These are phyloP conservation scores for Penicillium arizonense DNA, from an alignment of 495 filamentous ascomycete species.

Conservation along the genomic window DNA sequence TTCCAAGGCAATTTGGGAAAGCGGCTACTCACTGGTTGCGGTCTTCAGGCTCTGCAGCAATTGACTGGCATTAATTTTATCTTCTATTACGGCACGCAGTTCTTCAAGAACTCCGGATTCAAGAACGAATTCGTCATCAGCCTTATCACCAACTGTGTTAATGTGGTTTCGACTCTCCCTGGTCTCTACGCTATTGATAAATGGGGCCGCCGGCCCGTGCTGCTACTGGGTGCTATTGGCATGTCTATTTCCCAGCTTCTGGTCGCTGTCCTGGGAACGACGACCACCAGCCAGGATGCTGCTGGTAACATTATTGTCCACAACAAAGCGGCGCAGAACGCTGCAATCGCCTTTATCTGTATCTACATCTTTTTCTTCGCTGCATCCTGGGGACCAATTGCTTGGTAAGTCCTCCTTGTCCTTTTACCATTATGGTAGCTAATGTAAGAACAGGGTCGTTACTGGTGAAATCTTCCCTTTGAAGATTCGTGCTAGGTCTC, in stretches of 20 bases:
- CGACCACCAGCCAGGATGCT: slow-evolving; percentile 23
- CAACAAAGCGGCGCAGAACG: slow-evolving; percentile 45
- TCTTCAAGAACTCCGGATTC: slow-evolving; percentile 70
- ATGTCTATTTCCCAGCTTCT: slow-evolving; percentile 68
- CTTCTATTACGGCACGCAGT: slow-evolving; percentile 77
- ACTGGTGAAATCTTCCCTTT: slow-evolving; percentile 71
- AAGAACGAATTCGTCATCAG: slow-evolving; percentile 62
- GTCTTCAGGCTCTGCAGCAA: slow-evolving; percentile 75
- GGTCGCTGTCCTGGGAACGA: slow-evolving; percentile 66
- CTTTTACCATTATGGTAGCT: too few species aligned
- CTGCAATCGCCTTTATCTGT: slow-evolving; percentile 71
- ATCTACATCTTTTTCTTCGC: slow-evolving; percentile 84
- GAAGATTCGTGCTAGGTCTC: slow-evolving; percentile 67
- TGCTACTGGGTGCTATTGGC: slow-evolving; percentile 68
- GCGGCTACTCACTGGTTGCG: slow-evolving; percentile 73
- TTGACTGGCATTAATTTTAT: slow-evolving; percentile 75
- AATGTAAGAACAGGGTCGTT: slow-evolving; percentile 48
- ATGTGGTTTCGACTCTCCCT: slow-evolving; percentile 67
- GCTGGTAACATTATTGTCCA: slow-evolving; percentile 32
- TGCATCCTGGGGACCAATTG: slow-evolving; percentile 71
- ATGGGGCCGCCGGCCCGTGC: slow-evolving; percentile 66
- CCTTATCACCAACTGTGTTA: slow-evolving; percentile 69
- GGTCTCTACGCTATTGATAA: slow-evolving; percentile 71
- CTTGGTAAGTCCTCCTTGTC: slow-evolving; percentile 38
- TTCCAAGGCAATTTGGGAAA: slow-evolving; percentile 61